Percentiles rank a stretch among this genome's conserved stretches.
These are phyloP conservation scores for Scleromitrula shiraiana DNA, from an alignment of 2,329 filamentous ascomycete species.

Conservation along the genomic window DNA sequence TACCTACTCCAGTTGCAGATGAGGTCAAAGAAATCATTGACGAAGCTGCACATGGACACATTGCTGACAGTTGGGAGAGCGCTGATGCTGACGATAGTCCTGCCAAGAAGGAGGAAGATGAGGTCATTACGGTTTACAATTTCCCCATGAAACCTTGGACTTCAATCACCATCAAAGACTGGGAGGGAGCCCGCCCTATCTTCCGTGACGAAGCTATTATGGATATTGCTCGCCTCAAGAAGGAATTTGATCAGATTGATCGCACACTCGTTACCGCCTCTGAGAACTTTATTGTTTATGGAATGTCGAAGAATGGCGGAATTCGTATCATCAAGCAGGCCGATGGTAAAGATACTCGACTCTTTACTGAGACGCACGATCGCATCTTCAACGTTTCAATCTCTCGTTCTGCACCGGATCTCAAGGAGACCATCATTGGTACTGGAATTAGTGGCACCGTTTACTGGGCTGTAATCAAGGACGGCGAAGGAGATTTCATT, in stretches of 20 bases:
- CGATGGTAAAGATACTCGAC: conserved; percentile 81
- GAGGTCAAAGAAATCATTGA: conserved; percentile 50
- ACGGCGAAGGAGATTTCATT: conserved; percentile 69
- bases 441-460: conserved; percentile 92
- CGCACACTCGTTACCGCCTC: conserved; percentile 86
- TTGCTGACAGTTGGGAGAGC: conserved; percentile 89
- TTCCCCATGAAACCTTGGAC: conserved; percentile 97
- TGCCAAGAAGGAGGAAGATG: conserved; percentile 57
- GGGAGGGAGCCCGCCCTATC: conserved; percentile 47
- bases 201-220: conserved; percentile 77
- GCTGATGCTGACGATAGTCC: conserved; percentile 58
- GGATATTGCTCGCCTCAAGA: conserved; percentile 90
- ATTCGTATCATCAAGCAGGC: conserved; percentile 91
- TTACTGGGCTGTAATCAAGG: conserved; percentile 85
- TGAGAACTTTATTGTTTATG: conserved; percentile 87
- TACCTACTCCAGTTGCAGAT: conserved; percentile 45
- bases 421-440: conserved; percentile 75
- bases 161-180: conserved; percentile 65
- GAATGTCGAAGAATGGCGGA: conserved; percentile 86
- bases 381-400: conserved; percentile 91
- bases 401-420: conserved; percentile 57
- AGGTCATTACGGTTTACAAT: conserved; percentile 75
- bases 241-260: conserved; percentile 96
- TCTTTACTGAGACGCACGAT: conserved; percentile 86
- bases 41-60: conserved; percentile 43